Base-by-base conservation (phyloP, 345 rosid species). In the Sisymbrium irio region DNA sequence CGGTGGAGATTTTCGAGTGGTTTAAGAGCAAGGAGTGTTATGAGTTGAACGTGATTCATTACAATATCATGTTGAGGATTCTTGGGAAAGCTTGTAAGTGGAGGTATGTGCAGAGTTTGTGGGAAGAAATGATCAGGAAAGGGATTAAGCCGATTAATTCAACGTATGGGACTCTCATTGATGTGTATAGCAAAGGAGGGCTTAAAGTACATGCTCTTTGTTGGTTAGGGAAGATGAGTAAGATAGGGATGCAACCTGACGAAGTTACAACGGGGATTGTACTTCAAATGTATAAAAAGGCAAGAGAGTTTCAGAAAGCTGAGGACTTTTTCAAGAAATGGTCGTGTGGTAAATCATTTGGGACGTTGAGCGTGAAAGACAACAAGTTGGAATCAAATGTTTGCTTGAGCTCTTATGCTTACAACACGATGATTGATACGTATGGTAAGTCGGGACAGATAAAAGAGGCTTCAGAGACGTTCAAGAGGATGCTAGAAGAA, bases 131-230 rank as follows among this genome's bases (percentile, higher is more conserved):
- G 93, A 74, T 44, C 9, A 59, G 44, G 18, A 73, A 76, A 78
- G 72, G 83, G 20, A 82, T 91, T 44, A 76, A 37, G 14, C 93
- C 89, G 3, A 82, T 89, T 62, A 89, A 89, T 78, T 91, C 93
- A 4, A 88, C 97, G 9, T 94, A 87, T 68, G 96, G 96, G 77
- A 91, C 96, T 40, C 80, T 89, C 71, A 89, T 88, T 77, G 98
- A 94, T 84, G 92, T 84, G 67, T 94, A 83, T 72, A 83, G 95
- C 76, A 91, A 89, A 79, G 93, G 98, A 0, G 98, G 97, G 50
- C 80, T 78, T 39, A 86, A 77, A 59, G 77, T 80, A 10, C 80
- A 80, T 41, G 89, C 95, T 4, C 85, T 89, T 19, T 73, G 81
- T 75, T 94, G 96, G 90, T 83, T 91, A 47, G 85, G 88, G 73